phyloP scores from a whole-genome alignment of 2,329 filamentous ascomycete genomes.

The Aspergillus clavatus region DNA sequence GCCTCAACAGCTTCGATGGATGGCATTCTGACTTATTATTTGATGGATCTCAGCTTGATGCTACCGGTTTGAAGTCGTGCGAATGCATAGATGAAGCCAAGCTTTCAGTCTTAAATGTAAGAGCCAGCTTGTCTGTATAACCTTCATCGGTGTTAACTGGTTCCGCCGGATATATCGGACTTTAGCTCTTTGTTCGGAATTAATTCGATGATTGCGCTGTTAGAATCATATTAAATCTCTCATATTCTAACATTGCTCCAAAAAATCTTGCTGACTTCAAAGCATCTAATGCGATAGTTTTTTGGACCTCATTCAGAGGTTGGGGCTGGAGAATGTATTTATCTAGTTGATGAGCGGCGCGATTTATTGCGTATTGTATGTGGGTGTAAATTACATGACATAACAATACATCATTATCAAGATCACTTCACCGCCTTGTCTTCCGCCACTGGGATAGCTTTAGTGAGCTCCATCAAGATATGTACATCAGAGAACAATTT shows the following conservation, averaged over 20 bases:
- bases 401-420: constrained; percentile 1
- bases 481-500: background rate
- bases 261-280: too few relatives aligned
- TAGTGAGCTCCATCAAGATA: background rate
- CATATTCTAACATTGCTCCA: too few relatives aligned
- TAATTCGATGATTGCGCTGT: background rate
- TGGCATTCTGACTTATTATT: background rate
- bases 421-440: constrained; percentile 4
- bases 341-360: background rate
- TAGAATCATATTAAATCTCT: too few relatives aligned
- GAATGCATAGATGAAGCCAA: background rate
- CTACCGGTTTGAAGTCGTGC: background rate
- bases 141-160: background rate
- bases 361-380: background rate
- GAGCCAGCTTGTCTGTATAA: background rate
- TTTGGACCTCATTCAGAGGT: too few relatives aligned
- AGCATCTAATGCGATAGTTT: too few relatives aligned
- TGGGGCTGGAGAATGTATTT: too few relatives aligned
- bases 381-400: constrained; percentile 2
- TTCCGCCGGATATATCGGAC: background rate
- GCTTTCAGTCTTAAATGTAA: background rate
- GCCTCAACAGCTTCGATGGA: background rate
- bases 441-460: too few relatives aligned
- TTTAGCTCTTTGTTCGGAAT: background rate
- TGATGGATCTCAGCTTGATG: background rate